These are phyloP conservation scores for Penicillium frequentans DNA, from an alignment of 2,329 filamentous ascomycete genomes.

Conservation along the genomic window DNA sequence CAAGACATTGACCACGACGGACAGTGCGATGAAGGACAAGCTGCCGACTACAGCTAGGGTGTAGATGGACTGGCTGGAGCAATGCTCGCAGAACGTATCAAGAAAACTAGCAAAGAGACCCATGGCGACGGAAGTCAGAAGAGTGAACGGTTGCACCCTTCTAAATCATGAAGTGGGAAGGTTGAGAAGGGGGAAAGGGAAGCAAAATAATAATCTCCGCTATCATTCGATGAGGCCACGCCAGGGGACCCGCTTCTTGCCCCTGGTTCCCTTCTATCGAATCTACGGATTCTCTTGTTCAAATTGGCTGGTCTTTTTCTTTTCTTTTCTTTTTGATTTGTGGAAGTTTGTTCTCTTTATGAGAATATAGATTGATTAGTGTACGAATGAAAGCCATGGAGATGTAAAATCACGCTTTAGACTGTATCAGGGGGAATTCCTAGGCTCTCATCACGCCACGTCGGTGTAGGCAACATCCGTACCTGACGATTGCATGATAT, in stretches of 20 bases:
- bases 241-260: slow-evolving; percentile 15
- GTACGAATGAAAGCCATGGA: neutral
- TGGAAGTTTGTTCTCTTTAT: neutral
- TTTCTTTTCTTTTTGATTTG: neutral
- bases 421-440: neutral
- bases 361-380: neutral
- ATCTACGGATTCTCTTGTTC: neutral
- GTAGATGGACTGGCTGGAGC: slow-evolving; percentile 48
- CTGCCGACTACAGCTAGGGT: slow-evolving; percentile 47
- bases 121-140: slow-evolving; percentile 38
- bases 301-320: neutral
- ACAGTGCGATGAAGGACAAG: slow-evolving; percentile 51
- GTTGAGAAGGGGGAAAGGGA: slow-evolving; percentile 2
- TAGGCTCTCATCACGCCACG: slow-evolving; percentile 11
- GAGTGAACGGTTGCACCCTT: neutral
- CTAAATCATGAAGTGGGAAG: neutral
- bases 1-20: slow-evolving; percentile 75
- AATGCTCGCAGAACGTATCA: slow-evolving; percentile 46
- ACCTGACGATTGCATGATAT: slow-evolving; percentile 8
- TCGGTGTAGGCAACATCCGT: slow-evolving; percentile 4
- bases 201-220: slow-evolving; percentile 24
- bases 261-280: neutral
- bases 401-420: neutral
- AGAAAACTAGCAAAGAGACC: slow-evolving; percentile 52
- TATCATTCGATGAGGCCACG: slow-evolving; percentile 18